Base-by-base conservation (phyloP, 2,329 filamentous ascomycete genomes). In the Microsporum ferrugineum region DNA sequence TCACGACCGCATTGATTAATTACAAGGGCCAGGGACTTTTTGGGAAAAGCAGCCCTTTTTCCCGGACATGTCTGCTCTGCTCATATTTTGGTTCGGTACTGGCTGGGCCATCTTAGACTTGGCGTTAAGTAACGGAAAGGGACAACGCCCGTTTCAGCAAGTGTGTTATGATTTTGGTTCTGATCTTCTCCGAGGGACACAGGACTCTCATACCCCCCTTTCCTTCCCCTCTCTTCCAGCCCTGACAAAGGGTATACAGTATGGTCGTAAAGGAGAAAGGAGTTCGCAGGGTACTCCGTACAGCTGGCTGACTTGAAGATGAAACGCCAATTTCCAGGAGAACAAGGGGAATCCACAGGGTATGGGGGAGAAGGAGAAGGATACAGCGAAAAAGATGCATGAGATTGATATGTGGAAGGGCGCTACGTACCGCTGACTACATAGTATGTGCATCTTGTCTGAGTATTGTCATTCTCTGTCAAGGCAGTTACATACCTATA, bases 341-440 rank as follows among this genome's bases (percentile, higher is more conserved):
- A 53, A 53, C 49, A 53, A 53, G 27, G 49, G 49, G 49, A 53
- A 53, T 53, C 49, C 49, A 53, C 49, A 53, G 49, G 31, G 31
- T 34, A 34, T 53, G 10, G 31, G 12, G 29, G 27, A 2, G 27
- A 29, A 47, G 23, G 43, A 47, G 49, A 14, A 53, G 27, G 31
- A 53, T 53, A 53, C 49, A 33, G 49, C 49, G 49, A 53, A 53
- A 27, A 53, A 53, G 17, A 34, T 53, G 49, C 49, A 53, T 17
- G 43, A 47, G 5, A 43, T 12, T n/a, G 17, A 43, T 43, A n/a
- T n/a, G 14, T n/a, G 39, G 39, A 43, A 43, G 39, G 10, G 43
- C 23, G 43, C 43, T 47, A 23, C 43, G 17, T 2, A 23, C 5
- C 10, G 23, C 43, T 23, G 43, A 8, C 10, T 47, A n/a, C n/a